These are phyloP conservation scores for Neckera pumila DNA, from an alignment of 225 moss, liverwort and hornwort genomes.

Conservation along the genomic window DNA sequence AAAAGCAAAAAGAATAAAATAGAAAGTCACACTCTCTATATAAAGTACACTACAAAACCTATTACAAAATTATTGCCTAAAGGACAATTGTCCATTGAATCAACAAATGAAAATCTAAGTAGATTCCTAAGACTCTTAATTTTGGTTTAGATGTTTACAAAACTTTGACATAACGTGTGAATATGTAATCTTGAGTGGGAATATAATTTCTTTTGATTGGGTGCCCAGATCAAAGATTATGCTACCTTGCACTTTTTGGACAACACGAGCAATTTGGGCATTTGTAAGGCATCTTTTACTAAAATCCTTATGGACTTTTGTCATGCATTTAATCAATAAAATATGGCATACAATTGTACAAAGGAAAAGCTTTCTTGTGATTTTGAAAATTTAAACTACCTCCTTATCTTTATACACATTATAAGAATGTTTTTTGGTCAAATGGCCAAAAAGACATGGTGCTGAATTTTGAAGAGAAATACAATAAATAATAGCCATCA, in stretches of 20 bases:
- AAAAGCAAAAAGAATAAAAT: background rate
- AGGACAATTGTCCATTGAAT: background rate
- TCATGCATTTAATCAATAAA: too few species aligned
- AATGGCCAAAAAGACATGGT: background rate
- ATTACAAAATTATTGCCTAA: rapidly evolving
- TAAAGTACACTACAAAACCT: background rate
- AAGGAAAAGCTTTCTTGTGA: too few species aligned
- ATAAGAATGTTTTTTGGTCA: background rate
- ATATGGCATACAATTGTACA: too few species aligned
- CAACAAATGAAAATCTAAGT: rapidly evolving
- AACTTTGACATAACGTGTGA: background rate
- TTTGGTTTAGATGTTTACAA: background rate
- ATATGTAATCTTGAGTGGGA: too few species aligned
- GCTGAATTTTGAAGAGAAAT: background rate
- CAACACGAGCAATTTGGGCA: too few species aligned
- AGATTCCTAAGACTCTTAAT: background rate
- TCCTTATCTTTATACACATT: background rate
- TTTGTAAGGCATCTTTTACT: too few species aligned
- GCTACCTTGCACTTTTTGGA: too few species aligned
- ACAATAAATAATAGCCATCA: too few species aligned
- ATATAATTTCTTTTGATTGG: too few species aligned
- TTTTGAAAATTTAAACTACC: background rate
- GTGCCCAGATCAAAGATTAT: too few species aligned
- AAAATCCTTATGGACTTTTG: too few species aligned
- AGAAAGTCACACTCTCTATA: background rate